Base-by-base conservation (phyloP, 192 early-diverging fungal genomes). In the Backusella psychrophila region DNA sequence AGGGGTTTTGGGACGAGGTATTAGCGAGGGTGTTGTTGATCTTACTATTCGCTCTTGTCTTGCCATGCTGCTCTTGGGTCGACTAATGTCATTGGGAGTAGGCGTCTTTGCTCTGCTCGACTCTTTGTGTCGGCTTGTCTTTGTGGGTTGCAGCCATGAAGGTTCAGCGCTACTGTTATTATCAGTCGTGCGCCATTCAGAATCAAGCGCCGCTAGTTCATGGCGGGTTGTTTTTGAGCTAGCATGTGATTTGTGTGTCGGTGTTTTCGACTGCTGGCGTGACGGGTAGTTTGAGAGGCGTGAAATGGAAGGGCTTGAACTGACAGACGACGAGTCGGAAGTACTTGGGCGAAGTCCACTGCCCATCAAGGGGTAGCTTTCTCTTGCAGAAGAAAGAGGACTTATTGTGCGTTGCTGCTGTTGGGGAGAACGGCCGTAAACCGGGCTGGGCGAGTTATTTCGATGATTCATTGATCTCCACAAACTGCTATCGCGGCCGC, bases 61-160 rank as follows among this genome's bases (percentile, higher is more conserved):
- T 15, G 39, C 70, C 42, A 72, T 72, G 52, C 76, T 77, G 9
- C 69, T 72, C 59, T 77, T 77, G 4, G 76, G 76, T 35, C 76
- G 46, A 9, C 56, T 42, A 1, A 63, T 63, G 15, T 46, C 69
- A n/a, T 72, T 42, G 15, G 44, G 76, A 0, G 76, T 77, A 29
- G 77, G 69, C 11, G 76, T 82, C 49, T 78, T 78, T 36, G 70
- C 67, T 33, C 73, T 53, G 23, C 76, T 77, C 15, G 46, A 56
- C 5, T 69, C 71, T 21, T 74, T 75, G 31, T 76, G 41, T 15
- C 78, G 75, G 4, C 74, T 75, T 33, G 77, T 82, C 31, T 82
- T 82, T 41, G 81, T 82, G 0, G 81, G 81, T 21, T 78, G 75
- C 59, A 82, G 78, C 68, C 68, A 78, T 11, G 81, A 78, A 17